phyloP scores from a whole-genome alignment of 441 rosid genomes.

The Erysimum cheiri region DNA sequence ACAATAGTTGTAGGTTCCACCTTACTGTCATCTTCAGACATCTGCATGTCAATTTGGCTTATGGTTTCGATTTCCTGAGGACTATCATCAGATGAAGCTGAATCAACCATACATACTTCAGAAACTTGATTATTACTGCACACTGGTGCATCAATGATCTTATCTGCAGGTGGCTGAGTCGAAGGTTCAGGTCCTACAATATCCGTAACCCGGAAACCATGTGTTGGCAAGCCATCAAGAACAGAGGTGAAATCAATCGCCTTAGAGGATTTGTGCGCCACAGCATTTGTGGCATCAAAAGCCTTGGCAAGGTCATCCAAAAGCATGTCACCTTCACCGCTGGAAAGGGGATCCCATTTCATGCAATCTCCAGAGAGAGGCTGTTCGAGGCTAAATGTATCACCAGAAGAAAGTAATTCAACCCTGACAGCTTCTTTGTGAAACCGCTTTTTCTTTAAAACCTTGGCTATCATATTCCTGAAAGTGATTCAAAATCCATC shows the following conservation, averaged over 20 bases:
- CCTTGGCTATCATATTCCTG: conserved; percentile 69
- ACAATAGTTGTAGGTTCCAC: conserved; percentile 24
- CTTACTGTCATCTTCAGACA: conserved; percentile 39
- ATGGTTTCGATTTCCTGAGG: conserved; percentile 29
- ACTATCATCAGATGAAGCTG: conserved; percentile 35
- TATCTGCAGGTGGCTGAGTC: conserved; percentile 37
- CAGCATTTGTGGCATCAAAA: conserved; percentile 53
- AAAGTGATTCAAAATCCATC: conserved; percentile 31
- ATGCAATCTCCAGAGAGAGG: conserved; percentile 59
- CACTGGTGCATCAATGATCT: conserved; percentile 19
- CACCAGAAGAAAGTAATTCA: conserved; percentile 56
- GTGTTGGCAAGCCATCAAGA: conserved; percentile 54
- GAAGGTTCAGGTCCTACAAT: conserved; percentile 46
- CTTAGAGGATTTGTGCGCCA: conserved; percentile 51
- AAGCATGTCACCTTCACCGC: conserved; percentile 84
- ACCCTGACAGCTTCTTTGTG: conserved; percentile 77
- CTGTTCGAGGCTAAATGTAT: conserved; percentile 46
- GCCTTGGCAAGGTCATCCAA: conserved; percentile 71
- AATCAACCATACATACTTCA: conserved; percentile 37
- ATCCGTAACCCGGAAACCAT: conserved; percentile 58
- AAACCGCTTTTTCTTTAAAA: conserved; percentile 73
- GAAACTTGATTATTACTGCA: conserved; percentile 18
- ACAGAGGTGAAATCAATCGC: conserved; percentile 67
- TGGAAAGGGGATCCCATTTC: conserved; percentile 88
- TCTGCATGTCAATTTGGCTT: conserved; percentile 31